Evolutionary conservation across 1,139 yeast species (phyloP), one percentile per base, ranked within the genome.

Genomic region (Magnusiomyces paraingens): DNA sequence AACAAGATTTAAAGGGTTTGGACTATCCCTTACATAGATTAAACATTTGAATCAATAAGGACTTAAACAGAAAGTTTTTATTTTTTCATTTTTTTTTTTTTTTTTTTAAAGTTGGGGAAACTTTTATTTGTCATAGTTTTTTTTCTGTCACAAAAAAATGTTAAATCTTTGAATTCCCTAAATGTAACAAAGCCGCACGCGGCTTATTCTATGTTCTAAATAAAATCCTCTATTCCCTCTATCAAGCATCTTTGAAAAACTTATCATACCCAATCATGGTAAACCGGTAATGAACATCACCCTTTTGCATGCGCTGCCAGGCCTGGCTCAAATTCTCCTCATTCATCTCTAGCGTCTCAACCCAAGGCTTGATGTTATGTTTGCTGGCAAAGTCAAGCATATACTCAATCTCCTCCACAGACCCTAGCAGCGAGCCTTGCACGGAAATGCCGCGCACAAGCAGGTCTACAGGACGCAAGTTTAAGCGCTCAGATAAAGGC

Each of bases 251-350:
- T 41, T 52, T 52, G 47, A 59, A 57, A 40, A 52, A 62, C 65
- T 79, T 73, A 58, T 80, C 81, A 64, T 73, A 78, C 29, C 78
- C 82, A 52, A 80, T 77, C 62, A 84, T 71, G 10, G 83, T 83
- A 64, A 81, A 78, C 72, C 89, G 79, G 68, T 82, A 84, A 61
- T 78, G 77, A 55, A 81, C 84, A 58, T 82, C 83, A 62, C 82
- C 82, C 75, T 75, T n/a, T 22, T 50, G 32, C 39, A 46, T 36
- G n/a, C 49, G 8, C 40, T 46, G 14, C 60, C 80, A 72, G 8
- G 81, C 84, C 62, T 75, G 72, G 49, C 76, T 52, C 2, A 49
- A 36, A 11, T 26, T 45, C 36, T 72, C 77, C 63, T 77, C 82
- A 53, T 74, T 71, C 55, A 81, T 71, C 48, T 81, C 79, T 47